Percentiles rank a stretch among this genome's conserved stretches.
Evolutionary conservation across 1,139 yeast genomes (phyloP).

Genomic region (Waltiozyma sp.): DNA sequence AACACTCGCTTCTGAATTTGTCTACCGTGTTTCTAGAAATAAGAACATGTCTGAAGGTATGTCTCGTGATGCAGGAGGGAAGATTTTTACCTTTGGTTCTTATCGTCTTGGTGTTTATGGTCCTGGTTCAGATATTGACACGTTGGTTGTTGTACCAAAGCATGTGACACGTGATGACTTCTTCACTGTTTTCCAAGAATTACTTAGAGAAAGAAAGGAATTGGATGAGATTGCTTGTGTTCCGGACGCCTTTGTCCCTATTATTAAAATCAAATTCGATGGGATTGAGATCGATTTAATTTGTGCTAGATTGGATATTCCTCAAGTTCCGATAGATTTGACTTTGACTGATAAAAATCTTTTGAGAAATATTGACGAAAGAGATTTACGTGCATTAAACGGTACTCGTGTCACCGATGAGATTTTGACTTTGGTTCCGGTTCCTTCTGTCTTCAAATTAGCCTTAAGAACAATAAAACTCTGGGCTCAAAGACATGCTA

Average conservation of each 20-base stretch:
- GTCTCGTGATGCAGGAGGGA: slow-evolving; percentile 97
- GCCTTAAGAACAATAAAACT: slow-evolving; percentile 86
- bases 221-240: slow-evolving; percentile 84
- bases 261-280: slow-evolving; percentile 73
- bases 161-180: slow-evolving; percentile 89
- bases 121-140: slow-evolving; percentile 97
- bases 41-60: slow-evolving; percentile 95
- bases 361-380: slow-evolving; percentile 78
- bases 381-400: slow-evolving; percentile 76
- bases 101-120: slow-evolving; percentile 93
- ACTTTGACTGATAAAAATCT: slow-evolving; percentile 78
- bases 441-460: slow-evolving; percentile 84
- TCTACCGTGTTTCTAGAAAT: slow-evolving; percentile 61
- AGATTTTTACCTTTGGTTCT: slow-evolving; percentile 89
- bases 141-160: slow-evolving; percentile 89
- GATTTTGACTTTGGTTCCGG: slow-evolving; percentile 78
- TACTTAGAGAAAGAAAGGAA: slow-evolving; percentile 63
- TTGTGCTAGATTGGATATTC: slow-evolving; percentile 69
- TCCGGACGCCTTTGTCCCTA: slow-evolving; percentile 95
- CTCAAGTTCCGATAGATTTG: slow-evolving; percentile 67
- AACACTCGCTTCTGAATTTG: slow-evolving; percentile 67
- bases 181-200: slow-evolving; percentile 62
- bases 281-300: slow-evolving; percentile 89
- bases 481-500: slow-evolving; percentile 95
- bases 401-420: slow-evolving; percentile 98